phyloP scores from a whole-genome alignment of 1,139 yeast species.

The Kluyveromyces sp. region DNA sequence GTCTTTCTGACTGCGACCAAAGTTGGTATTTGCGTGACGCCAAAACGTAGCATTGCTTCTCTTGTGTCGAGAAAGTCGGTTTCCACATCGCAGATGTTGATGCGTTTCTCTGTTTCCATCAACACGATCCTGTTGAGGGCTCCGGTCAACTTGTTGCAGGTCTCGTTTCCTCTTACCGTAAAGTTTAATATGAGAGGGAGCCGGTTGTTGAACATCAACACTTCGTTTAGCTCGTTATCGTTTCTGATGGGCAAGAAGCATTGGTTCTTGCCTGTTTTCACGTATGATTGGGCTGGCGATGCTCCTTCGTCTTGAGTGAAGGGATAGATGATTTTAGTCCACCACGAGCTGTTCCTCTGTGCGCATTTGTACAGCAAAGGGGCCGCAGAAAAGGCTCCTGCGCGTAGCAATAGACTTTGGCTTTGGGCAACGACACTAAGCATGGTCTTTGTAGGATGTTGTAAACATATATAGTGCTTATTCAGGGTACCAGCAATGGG shows the following conservation, averaged over 20 bases:
- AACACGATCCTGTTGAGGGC: constrained; percentile 49
- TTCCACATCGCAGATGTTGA: constrained; percentile 64
- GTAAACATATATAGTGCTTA: no score
- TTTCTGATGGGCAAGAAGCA: constrained; percentile 39
- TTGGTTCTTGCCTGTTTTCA: constrained; percentile 29
- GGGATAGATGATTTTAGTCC: constrained; percentile 10
- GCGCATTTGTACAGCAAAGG: neutral
- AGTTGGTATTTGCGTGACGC: constrained; percentile 51
- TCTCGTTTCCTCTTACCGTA: constrained; percentile 58
- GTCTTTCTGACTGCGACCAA: constrained; percentile 63
- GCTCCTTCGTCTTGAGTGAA: constrained; percentile 4
- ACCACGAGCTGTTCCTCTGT: constrained; percentile 6
- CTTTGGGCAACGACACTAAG: neutral
- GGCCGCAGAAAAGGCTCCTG: neutral
- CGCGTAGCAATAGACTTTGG: neutral
- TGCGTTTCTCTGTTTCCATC: constrained; percentile 43
- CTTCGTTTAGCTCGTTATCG: constrained; percentile 47
- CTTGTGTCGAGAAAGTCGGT: constrained; percentile 57
- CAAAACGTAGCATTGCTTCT: constrained; percentile 52
- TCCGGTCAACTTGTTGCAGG: constrained; percentile 56
- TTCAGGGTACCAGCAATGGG: no score
- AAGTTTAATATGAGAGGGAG: constrained; percentile 66
- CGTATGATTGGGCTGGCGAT: constrained; percentile 12
- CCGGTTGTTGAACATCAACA: constrained; percentile 41
- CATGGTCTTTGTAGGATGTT: neutral